Evolutionary conservation across 805 yeast genomes (phyloP).

Genomic region (Candida odintsovae): DNA sequence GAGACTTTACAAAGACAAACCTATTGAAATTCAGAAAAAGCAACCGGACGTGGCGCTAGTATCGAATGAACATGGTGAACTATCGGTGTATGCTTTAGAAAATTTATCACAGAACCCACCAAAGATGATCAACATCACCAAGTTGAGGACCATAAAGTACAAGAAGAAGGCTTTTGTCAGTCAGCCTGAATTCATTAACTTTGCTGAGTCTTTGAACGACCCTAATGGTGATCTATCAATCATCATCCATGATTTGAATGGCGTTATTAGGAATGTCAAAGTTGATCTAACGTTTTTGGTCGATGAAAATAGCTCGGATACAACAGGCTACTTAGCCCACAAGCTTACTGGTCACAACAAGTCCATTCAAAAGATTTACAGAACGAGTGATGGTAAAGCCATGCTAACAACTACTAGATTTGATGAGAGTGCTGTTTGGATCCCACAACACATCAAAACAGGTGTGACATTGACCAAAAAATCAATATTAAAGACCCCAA

Average conservation of each 20-base stretch:
- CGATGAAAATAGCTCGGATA: conserved; percentile 6
- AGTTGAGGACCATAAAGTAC: conserved; percentile 26
- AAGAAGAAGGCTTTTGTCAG: conserved; percentile 23
- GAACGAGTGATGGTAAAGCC: conserved; percentile 63
- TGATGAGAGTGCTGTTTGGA: conserved; percentile 60
- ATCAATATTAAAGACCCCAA: conserved; percentile 37
- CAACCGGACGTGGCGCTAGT: conserved; percentile 40
- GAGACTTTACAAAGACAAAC: conserved; percentile 17
- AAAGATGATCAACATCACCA: conserved; percentile 38
- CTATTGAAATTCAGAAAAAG: conserved; percentile 19
- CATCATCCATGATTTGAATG: conserved; percentile 40
- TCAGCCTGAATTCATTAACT: conserved; percentile 29
- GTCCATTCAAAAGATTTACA: conserved; percentile 60
- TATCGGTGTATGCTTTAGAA: conserved; percentile 40
- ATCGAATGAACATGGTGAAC: conserved; percentile 34
- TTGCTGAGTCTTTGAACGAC: conserved; percentile 27
- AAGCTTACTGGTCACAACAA: conserved; percentile 84
- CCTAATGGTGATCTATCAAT: conserved; percentile 30
- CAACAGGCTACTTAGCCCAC: conserved; percentile 33
- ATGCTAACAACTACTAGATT: conserved; percentile 56
- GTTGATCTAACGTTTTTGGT: conserved; percentile 22
- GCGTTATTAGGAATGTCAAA: conserved; percentile 30
- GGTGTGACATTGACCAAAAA: conserved; percentile 33
- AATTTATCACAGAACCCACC: conserved; percentile 54
- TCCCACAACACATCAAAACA: conserved; percentile 30